Base-by-base conservation (phyloP, 805 yeast species). In the Saccharomycopsis javanensis region DNA sequence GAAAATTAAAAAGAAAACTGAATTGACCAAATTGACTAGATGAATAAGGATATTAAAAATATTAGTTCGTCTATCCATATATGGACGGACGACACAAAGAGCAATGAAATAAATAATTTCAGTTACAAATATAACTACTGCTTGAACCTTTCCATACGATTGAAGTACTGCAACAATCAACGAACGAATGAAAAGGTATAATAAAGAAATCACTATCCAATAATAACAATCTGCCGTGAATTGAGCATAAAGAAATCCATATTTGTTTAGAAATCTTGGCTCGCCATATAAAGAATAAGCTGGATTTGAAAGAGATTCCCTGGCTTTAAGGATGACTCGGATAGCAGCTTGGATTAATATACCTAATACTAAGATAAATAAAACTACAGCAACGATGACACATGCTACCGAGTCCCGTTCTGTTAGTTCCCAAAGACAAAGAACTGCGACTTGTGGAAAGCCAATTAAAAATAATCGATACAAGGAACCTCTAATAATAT, bases 31-130 rank as follows among this genome's bases (percentile, higher is more conserved):
- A 67, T 83, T 86, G 63, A 94, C 83, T 51, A 86, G 79, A 38
- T 88, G 83, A 64, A 92, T 88, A 52, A 87, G 78, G 64, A 94
- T 92, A 72, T 91, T 92, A 79, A 90, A 88, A n/a, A 82, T 84
- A 65, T 94, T 94, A 34, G 98, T 91, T 72, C 96, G 79, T 71
- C 86, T 89, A 72, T 94, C 97, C 91, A 94, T 83, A 70, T 80
- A 94, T 10, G 99, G 99, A 70, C 94, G 80, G 57, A 79, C 72
- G 78, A 81, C 79, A 66, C 90, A 83, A 28, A 90, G 65, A 0
- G 75, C 74, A 35, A 78, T 78, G 61, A 87, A 81, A 71, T 85
- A 90, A 23, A 79, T 63, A 55, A 92, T 72, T 69, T 94, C 98
- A 60, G 88, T 74, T 16, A 76, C 82, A 65, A 92, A 86, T 7